Conservation (phyloP, 176 grass and related monocot genomes). For the Zea luxurians region DNA sequence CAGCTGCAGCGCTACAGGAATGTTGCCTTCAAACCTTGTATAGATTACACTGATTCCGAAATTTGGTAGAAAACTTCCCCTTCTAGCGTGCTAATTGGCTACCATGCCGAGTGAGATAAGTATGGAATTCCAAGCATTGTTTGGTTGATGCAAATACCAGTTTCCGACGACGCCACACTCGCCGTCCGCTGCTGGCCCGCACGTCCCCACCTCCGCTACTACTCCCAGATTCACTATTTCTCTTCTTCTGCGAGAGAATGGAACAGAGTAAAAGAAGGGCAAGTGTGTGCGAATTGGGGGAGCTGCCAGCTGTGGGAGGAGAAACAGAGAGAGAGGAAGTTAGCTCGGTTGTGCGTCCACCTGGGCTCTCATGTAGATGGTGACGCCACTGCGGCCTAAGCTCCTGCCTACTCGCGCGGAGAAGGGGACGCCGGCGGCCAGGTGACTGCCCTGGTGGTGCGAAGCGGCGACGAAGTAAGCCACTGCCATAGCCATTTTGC, state of each 20-base stretch:
- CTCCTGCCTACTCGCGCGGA: neutral
- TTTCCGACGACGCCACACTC: constrained; percentile 70
- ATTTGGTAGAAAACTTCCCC: neutral
- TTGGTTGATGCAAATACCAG: constrained; percentile 36
- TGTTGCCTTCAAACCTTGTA: neutral
- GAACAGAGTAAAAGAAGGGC: neutral
- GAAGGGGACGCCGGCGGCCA: constrained; percentile 15
- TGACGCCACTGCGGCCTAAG: neutral
- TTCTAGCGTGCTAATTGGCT: constrained; percentile 8
- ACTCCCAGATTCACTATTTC: constrained; percentile 24
- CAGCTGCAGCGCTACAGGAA: neutral
- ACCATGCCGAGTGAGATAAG: neutral
- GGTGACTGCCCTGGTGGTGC: constrained; percentile 20
- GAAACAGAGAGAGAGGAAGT: neutral
- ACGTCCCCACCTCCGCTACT: constrained; percentile 28
- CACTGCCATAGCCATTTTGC: constrained; percentile 37
- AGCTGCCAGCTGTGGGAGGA: neutral
- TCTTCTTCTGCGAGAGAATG: constrained; percentile 38
- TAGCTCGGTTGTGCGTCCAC: constrained; percentile 20
- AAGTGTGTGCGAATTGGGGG: constrained; percentile 1
- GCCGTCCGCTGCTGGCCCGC: constrained; percentile 36
- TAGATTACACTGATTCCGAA: neutral
- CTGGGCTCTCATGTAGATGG: constrained; percentile 51
- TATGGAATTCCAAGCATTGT: neutral
- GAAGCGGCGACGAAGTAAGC: constrained; percentile 32